These are phyloP conservation scores for Phaeoacremonium minimum DNA, from an alignment of 2,329 filamentous ascomycete species.

Conservation along the genomic window DNA sequence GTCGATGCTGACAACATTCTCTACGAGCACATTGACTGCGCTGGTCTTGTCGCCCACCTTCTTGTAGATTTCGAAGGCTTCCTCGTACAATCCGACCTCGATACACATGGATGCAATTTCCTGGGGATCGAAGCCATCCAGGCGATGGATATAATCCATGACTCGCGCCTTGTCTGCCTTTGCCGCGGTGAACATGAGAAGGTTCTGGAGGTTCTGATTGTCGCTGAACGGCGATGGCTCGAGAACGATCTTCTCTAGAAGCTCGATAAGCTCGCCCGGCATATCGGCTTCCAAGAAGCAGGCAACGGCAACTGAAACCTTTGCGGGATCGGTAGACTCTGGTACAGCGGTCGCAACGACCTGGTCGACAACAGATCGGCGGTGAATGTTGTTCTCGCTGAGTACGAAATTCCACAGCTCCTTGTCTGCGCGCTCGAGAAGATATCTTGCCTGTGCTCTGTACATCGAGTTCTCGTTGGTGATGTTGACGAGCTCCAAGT, in stretches of 20 bases:
- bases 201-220: slow-evolving; percentile 92
- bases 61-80: slow-evolving; percentile 98
- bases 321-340: slow-evolving; percentile 86
- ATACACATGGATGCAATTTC: slow-evolving; percentile 93
- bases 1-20: slow-evolving; percentile 97
- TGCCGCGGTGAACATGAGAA: slow-evolving; percentile 92
- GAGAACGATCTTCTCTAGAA: slow-evolving; percentile 98
- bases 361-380: slow-evolving; percentile 90
- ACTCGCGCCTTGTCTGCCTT: slow-evolving; percentile 94
- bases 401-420: slow-evolving; percentile 96
- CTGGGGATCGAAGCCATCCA: slow-evolving; percentile 84
- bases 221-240: slow-evolving; percentile 99
- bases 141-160: slow-evolving; percentile 92
- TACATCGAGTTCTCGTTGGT: slow-evolving; percentile 99
- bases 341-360: slow-evolving; percentile 94
- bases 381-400: slow-evolving; percentile 92
- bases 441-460: slow-evolving; percentile 91
- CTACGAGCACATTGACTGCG: slow-evolving; percentile 87
- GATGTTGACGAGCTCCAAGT: slow-evolving; percentile 93
- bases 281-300: slow-evolving; percentile 89
- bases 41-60: slow-evolving; percentile 87
- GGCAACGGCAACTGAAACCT: slow-evolving; percentile 91
- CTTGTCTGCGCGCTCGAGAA: slow-evolving; percentile 81
- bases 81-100: slow-evolving; percentile 89
- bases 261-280: slow-evolving; percentile 90